phyloP scores from a whole-genome alignment of 345 rosid genomes.

The Litchi chinensis region DNA sequence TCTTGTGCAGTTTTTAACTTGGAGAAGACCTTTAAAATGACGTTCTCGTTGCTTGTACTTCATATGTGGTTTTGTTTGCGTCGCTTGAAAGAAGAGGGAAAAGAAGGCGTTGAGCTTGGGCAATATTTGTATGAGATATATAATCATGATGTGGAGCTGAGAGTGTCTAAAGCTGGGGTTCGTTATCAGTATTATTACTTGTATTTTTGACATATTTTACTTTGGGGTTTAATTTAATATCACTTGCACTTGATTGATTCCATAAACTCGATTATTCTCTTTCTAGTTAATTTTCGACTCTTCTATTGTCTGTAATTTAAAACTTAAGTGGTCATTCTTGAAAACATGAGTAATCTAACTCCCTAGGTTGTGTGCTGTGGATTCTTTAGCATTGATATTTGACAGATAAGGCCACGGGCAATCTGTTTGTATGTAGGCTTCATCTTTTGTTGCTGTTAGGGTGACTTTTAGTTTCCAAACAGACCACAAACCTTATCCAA shows the following conservation, averaged over 20 bases:
- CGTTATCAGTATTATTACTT: slow-evolving; percentile 9
- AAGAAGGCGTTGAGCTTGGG: slow-evolving; percentile 90
- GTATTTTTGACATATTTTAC: slow-evolving; percentile 4
- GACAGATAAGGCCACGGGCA: not conserved
- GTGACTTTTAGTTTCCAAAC: not conserved
- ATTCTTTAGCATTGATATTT: not conserved
- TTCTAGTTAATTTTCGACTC: not conserved
- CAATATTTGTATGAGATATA: slow-evolving; percentile 87
- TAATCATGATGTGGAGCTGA: slow-evolving; percentile 88
- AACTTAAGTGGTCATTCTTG: not conserved
- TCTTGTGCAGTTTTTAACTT: slow-evolving; percentile 75
- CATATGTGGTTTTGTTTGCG: slow-evolving; percentile 92
- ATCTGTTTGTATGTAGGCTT: not conserved
- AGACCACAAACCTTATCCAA: not conserved
- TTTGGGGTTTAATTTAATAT: not conserved
- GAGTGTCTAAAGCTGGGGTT: slow-evolving; percentile 98
- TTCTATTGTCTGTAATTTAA: not conserved
- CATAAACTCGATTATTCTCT: not conserved
- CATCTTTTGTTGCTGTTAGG: not conserved
- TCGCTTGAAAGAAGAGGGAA: slow-evolving; percentile 85
- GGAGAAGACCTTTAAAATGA: slow-evolving; percentile 89
- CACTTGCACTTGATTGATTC: not conserved
- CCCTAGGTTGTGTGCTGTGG: not conserved
- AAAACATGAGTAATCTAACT: not conserved
- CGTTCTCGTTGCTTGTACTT: slow-evolving; percentile 85